Evolutionary conservation across 2,329 filamentous ascomycete genomes (phyloP).

Genomic region (Amphichorda felina): DNA sequence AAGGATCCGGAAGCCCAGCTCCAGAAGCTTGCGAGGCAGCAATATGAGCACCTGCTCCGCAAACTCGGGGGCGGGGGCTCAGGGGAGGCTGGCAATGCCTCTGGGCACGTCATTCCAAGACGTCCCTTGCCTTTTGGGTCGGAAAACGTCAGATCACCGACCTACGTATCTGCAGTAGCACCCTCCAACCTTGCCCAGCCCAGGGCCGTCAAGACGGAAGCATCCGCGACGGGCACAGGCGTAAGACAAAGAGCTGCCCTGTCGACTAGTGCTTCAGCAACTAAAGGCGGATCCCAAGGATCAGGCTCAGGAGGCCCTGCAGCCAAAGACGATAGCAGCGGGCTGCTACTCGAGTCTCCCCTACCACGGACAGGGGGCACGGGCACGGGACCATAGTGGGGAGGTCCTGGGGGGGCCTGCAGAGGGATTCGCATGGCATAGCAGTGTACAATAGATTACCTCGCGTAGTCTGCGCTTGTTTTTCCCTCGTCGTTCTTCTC

Average conservation of each 20-base stretch:
- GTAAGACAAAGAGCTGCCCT: background rate
- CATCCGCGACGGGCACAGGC: background rate
- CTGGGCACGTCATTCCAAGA: conserved; percentile 30
- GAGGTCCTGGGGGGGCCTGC: no score
- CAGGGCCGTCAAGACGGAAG: background rate
- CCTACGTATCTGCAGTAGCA: background rate
- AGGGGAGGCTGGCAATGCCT: conserved; percentile 10
- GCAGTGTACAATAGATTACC: no score
- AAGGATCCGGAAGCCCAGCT: conserved; percentile 63
- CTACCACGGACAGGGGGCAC: background rate
- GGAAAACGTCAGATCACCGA: conserved; percentile 20
- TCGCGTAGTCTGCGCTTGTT: no score
- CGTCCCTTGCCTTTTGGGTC: conserved; percentile 41
- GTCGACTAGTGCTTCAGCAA: background rate
- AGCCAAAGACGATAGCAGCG: background rate
- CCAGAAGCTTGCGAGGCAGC: conserved; percentile 55
- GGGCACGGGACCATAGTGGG: no score
- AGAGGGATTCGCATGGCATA: no score
- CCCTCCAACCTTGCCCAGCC: background rate
- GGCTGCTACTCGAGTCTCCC: background rate
- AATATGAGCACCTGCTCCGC: conserved; percentile 48
- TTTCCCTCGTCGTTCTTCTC: no score
- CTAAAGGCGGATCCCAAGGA: background rate
- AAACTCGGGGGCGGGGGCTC: conserved; percentile 29
- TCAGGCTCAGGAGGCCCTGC: background rate